Percentiles rank a stretch among this genome's conserved stretches.
phyloP scores from a whole-genome alignment of 2,329 filamentous ascomycete genomes.

The Plectosphaerella sp. region DNA sequence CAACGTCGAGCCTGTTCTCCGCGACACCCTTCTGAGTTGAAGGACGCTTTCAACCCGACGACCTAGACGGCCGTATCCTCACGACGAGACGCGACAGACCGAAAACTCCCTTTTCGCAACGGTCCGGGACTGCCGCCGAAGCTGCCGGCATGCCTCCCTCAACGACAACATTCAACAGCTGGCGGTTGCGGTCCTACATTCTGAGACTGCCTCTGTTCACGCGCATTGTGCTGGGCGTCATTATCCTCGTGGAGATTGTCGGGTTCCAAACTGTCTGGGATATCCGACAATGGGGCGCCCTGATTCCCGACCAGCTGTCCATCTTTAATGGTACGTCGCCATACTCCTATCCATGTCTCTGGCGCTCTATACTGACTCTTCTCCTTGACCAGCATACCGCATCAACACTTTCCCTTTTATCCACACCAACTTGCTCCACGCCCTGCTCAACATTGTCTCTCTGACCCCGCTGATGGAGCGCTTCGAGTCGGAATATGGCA shows the following conservation, averaged over 20 bases:
- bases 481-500: constrained; percentile 91
- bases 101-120: too few relatives aligned
- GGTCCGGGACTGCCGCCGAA: constrained; percentile 19
- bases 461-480: constrained; percentile 85
- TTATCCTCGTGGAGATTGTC: constrained; percentile 54
- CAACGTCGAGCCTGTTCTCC: too few relatives aligned
- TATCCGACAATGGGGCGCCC: constrained; percentile 69
- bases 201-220: constrained; percentile 86
- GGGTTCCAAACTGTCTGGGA: constrained; percentile 68
- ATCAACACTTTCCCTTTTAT: constrained; percentile 90
- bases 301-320: constrained; percentile 73
- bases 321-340: constrained; percentile 6
- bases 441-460: constrained; percentile 72
- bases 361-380: neutral
- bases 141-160: constrained; percentile 25
- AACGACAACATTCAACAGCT: constrained; percentile 54
- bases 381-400: constrained; percentile 66
- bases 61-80: too few relatives aligned
- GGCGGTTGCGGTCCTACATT: constrained; percentile 74
- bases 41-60: neutral
- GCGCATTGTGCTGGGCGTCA: constrained; percentile 60
- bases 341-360: neutral
- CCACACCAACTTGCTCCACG: constrained; percentile 77
- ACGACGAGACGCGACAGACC: too few relatives aligned
- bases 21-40: too few relatives aligned